Evolutionary conservation across 2,329 filamentous ascomycete genomes (phyloP).

Genomic region (Paecilomyces fulvus): DNA sequence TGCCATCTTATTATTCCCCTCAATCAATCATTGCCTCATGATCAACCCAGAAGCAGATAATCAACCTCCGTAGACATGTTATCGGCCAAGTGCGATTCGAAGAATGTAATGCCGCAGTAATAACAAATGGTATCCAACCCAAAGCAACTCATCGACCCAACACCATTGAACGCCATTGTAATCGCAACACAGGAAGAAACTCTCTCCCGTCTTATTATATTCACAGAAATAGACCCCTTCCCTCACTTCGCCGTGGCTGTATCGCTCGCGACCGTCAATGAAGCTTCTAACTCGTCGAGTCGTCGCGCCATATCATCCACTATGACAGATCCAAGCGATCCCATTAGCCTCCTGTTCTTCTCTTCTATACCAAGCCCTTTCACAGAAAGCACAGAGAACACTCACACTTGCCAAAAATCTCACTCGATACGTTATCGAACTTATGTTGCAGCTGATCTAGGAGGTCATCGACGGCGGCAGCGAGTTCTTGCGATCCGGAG

Average conservation of each 20-base stretch:
- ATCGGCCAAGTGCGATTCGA: neutral
- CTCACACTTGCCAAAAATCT: conserved; percentile 83
- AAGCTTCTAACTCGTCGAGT: conserved; percentile 72
- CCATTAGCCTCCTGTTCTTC: neutral
- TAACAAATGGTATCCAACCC: neutral
- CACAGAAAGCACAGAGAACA: conserved; percentile 8
- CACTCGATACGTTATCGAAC: conserved; percentile 73
- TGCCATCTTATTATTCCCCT: neutral
- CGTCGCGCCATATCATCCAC: conserved; percentile 92
- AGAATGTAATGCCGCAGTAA: neutral
- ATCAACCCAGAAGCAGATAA: neutral
- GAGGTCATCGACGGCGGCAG: conserved; percentile 75
- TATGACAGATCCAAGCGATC: conserved; percentile 27
- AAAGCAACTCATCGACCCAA: neutral
- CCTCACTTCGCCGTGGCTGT: conserved; percentile 19
- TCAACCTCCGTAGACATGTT: neutral
- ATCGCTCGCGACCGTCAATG: conserved; percentile 51
- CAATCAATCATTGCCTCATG: neutral
- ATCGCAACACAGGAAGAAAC: neutral
- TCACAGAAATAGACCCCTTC: conserved; percentile 9
- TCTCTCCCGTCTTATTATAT: neutral
- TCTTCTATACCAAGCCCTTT: neutral
- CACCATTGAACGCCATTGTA: neutral
- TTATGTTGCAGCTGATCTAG: conserved; percentile 77
- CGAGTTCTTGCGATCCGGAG: conserved; percentile 47